Evolutionary conservation across 495 filamentous ascomycete species (phyloP), one percentile per base, ranked within the genome.

Genomic region (Platismatia glauca): DNA sequence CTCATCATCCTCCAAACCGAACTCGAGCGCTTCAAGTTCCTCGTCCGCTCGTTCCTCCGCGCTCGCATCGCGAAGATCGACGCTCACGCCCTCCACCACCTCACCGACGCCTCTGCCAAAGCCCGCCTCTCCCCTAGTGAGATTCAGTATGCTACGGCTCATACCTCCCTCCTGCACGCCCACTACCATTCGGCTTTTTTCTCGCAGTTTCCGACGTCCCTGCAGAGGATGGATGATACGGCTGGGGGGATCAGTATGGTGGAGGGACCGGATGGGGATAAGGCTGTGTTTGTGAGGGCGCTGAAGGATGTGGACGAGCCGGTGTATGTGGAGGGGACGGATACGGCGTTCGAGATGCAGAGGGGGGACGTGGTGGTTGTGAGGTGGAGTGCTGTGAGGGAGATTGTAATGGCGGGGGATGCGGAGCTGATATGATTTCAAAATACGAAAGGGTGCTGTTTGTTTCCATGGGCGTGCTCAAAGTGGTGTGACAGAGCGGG

Each of bases 1-100:
- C 86, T 97, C 67, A 95, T 97, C 55, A 87, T 98, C 65, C 85
- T 97, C 61, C 94, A 98, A 78, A 97, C 95, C 33, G 94, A 98
- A 78, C 84, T 97, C 57, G 89, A 96, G 73, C 79, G 94, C 44
- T 93, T 87, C 73, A 95, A 95, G 77, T 97, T 88, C 71, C 79
- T 97, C 41, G 79, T 97, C 41, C 84, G 94, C 62, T 87, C 85
- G n/a, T 86, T 90, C 64, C 78, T 97, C 48, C 82, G 94, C 55
- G 83, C 87, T n/a, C 80, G 94, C 35, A 85, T 98, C 46, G 81
- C 90, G 24, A 98, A 98, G 77, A 86, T 68, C 44, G 31, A 63
- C 27, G 27, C 29, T 69, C 72, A 52, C 24, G 71, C 71, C 59
- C 57, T 67, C n/a, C 60, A 66, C 43, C 66, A 87, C 81, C 89